These are phyloP conservation scores for Russula virescens DNA, from an alignment of 768 basidiomycete genomes.

Conservation along the genomic window DNA sequence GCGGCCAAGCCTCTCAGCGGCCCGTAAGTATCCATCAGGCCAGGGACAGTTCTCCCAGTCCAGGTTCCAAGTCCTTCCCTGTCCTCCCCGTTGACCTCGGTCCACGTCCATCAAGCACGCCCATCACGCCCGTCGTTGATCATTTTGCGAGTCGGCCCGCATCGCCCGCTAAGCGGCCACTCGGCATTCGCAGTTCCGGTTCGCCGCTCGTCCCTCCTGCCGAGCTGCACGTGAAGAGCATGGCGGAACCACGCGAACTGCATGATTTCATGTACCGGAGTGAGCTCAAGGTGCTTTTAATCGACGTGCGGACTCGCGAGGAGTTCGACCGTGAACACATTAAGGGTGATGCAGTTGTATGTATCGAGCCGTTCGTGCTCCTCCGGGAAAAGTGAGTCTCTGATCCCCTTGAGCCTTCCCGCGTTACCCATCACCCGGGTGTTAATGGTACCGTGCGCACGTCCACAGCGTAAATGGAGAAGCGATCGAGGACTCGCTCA, in stretches of 20 bases:
- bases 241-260: slow-evolving; percentile 29
- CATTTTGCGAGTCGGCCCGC: slow-evolving; percentile 57
- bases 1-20: slow-evolving; percentile 13
- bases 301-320: slow-evolving; percentile 77
- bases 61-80: slow-evolving; percentile 34
- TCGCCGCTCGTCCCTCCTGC: slow-evolving; percentile 33
- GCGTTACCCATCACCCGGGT: neutral
- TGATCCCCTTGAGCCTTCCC: neutral
- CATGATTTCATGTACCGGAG: slow-evolving; percentile 41
- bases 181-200: slow-evolving; percentile 40
- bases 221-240: slow-evolving; percentile 27
- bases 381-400: slow-evolving; percentile 56
- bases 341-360: slow-evolving; percentile 60
- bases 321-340: slow-evolving; percentile 77
- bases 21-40: slow-evolving; percentile 28
- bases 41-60: slow-evolving; percentile 13
- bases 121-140: slow-evolving; percentile 52
- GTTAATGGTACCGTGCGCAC: neutral
- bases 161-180: slow-evolving; percentile 35
- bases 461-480: slow-evolving; percentile 53
- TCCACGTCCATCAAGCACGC: slow-evolving; percentile 64
- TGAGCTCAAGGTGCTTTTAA: slow-evolving; percentile 63
- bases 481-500: slow-evolving; percentile 68
- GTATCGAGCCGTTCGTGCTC: slow-evolving; percentile 79
- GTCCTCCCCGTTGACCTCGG: slow-evolving; percentile 41